Evolutionary conservation across 192 early-diverging fungal species (phyloP).

Genomic region (Coemansia sp.): DNA sequence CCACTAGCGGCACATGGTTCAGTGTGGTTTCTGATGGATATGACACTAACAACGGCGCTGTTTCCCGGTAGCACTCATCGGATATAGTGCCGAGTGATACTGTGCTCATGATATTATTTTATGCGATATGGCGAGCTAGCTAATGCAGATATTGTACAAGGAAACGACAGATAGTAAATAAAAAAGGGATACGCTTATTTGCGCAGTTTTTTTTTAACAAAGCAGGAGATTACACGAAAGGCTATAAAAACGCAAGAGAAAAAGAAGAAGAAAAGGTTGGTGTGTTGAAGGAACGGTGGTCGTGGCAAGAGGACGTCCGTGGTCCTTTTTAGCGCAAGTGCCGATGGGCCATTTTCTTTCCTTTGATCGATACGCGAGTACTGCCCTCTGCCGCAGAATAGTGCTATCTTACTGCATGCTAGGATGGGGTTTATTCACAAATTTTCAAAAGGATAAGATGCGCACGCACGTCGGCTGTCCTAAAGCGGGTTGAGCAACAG

Average conservation of each 20-base stretch:
- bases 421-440: neutral
- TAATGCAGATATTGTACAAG: conserved; percentile 8
- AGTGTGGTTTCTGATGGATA: conserved; percentile 41
- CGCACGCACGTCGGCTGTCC: conserved; percentile 8
- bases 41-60: conserved; percentile 20
- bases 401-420: conserved; percentile 2
- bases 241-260: conserved; percentile 5
- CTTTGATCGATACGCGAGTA: neutral
- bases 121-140: neutral
- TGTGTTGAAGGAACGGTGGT: neutral
- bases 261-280: neutral
- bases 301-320: neutral
- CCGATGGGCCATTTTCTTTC: neutral
- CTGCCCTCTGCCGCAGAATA: neutral
- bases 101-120: neutral
- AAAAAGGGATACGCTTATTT: neutral
- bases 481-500: conserved; percentile 8
- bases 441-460: neutral
- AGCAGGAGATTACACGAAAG: neutral
- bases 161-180: neutral
- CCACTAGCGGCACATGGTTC: conserved; percentile 11
- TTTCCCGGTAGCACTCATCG: conserved; percentile 7
- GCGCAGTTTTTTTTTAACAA: neutral
- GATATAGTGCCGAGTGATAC: neutral
- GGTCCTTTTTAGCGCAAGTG: neutral